Base-by-base conservation (phyloP, 352 stramenopile genomes). In the Globisporangium radiosum region DNA sequence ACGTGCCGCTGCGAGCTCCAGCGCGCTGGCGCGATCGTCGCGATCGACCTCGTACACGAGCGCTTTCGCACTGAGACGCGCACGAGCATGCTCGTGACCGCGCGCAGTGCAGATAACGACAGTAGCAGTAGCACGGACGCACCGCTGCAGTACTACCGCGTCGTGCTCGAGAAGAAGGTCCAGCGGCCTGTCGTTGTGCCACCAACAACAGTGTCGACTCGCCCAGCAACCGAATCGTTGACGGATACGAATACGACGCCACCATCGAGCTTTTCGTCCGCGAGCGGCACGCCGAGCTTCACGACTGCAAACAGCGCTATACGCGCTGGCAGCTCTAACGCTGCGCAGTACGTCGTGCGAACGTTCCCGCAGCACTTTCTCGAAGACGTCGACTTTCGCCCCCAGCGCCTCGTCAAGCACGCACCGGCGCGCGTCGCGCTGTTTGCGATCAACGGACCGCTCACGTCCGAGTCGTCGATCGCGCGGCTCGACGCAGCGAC, bases 291-390 rank as follows among this genome's bases (percentile, higher is more conserved):
- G 44, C 58, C 55, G 58, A 64, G 44, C 44, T 64, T 64, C 58
- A 64, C 54, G 54, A 55, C 57, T 11, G 39, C 55, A 44, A 58
- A n/a, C 39, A 14, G 36, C 17, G 52, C 39, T 17, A 7, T 47
- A 14, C 25, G 53, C 37, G 59, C 25, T 33, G 25, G 11, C 40
- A 8, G 40, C 40, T 14, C 11, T 44, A 44, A 4, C 11, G 40
- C 40, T 14, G 7, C 1, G 45, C 19, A 68, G 52, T 89, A 79
- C 60, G 77, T 88, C 19, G 71, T 93, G 47, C 91, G 87, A 52
- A 95, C 86, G 37, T 95, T 95, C 42, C 86, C 84, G 11, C 70
- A 93, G 60, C 84, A 93, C 48, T 93, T 94, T 40, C 60, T 94
- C n/a, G 64, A 95, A 63, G 82, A 93, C 54, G 59, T 89, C 55